Evolutionary conservation across 495 filamentous ascomycete genomes (phyloP), one percentile per base, ranked within the genome.

Genomic region (Podospora bellae-mahoneyi): DNA sequence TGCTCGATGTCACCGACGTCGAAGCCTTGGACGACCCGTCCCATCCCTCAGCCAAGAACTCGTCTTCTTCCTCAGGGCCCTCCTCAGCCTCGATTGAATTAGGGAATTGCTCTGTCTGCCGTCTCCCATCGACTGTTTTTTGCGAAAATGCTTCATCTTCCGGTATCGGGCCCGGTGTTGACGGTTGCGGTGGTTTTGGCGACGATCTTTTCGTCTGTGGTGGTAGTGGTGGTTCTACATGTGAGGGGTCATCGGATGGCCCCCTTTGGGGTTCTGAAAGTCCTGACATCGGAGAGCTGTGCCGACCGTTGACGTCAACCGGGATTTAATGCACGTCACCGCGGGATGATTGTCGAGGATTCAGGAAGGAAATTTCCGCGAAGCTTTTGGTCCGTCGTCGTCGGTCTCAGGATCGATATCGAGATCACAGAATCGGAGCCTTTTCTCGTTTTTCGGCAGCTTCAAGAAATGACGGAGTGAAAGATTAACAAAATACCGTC

Each of bases 1-100:
- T 71, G 64, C 74, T 79, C 6, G 78, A 80, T 3, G 78, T 75
- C 19, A 84, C 65, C 1, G 81, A 83, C 16, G 73, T 78, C 0
- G 80, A 80, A 32, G 72, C 75, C 9, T 69, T 48, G 10, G 72
- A 72, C 3, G 57, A 58, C 18, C 58, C 68, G 20, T 74, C 75
- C 60, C 69, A 73, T 13, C 69, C 76, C 34, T 67, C 70, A 20
- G 72, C 68, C 5, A 68, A 65, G 20, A 71, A 74, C 30, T 75
- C 76, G 59, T 75, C 76, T 3, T 73, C 70, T 16, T 69, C 65
- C 5, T 19, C 4, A 6, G 30, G 59, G 6, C 55, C 68, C 5
- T 66, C 60, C 53, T 59, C 70, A 16, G 65, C 55, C 62, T 68
- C 70, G 54, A 72, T 72, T 9, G 48, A 56, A n/a, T 68, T 62